Conservation (phyloP, 805 yeast genomes). For the Pichia phayaonensis region DNA sequence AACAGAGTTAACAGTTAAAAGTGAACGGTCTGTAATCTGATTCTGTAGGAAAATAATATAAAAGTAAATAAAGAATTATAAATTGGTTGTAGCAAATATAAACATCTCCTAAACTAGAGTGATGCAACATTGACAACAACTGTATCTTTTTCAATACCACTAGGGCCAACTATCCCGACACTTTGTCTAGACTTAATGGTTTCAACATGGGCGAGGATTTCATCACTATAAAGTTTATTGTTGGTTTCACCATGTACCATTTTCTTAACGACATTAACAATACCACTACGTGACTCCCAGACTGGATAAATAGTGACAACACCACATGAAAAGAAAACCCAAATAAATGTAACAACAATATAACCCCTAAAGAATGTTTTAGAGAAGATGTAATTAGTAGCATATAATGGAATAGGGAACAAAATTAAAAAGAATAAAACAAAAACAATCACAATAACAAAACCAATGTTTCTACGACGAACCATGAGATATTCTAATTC, state of each 20-base stretch:
- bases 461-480: slow-evolving; percentile 24
- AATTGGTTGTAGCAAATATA: background rate
- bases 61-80: too few relatives aligned
- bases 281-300: slow-evolving; percentile 31
- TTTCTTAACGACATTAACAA: slow-evolving; percentile 5
- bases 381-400: slow-evolving; percentile 33
- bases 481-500: slow-evolving; percentile 19
- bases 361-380: slow-evolving; percentile 32
- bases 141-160: background rate
- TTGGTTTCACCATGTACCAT: slow-evolving; percentile 5
- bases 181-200: slow-evolving; percentile 5
- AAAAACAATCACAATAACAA: slow-evolving; percentile 20
- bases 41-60: too few relatives aligned
- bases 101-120: background rate
- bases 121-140: background rate
- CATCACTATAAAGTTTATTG: slow-evolving; percentile 9
- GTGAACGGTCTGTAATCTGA: too few relatives aligned
- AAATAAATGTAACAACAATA: slow-evolving; percentile 31
- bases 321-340: slow-evolving; percentile 32
- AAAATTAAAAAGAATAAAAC: slow-evolving; percentile 24
- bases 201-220: slow-evolving; percentile 5
- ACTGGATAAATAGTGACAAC: slow-evolving; percentile 41
- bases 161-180: background rate
- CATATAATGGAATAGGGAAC: slow-evolving; percentile 35
- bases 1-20: too few relatives aligned